Percentiles rank a stretch among this genome's conserved stretches.
These are phyloP conservation scores for Suhomyces guaymorum DNA, from an alignment of 1,139 yeast genomes.

Conservation along the genomic window DNA sequence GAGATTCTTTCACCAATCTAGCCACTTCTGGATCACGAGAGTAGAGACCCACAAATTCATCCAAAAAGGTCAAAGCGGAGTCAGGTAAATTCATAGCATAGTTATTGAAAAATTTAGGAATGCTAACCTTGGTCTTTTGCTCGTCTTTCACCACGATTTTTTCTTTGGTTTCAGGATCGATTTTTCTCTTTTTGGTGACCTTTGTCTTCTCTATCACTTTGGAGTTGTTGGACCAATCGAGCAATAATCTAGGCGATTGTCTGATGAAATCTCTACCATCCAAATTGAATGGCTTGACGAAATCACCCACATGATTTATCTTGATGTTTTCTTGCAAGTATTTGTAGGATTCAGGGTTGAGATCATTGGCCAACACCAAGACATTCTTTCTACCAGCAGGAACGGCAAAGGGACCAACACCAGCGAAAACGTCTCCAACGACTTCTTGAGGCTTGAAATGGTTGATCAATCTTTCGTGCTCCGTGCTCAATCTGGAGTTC, in stretches of 20 bases:
- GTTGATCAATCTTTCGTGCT: conserved; percentile 78
- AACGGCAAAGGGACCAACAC: conserved; percentile 97
- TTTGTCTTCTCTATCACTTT: conserved; percentile 31
- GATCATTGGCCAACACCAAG: conserved; percentile 85
- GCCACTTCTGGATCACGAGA: conserved; percentile 36
- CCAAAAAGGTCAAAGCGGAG: conserved; percentile 82
- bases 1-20: conserved; percentile 29
- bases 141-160: conserved; percentile 24
- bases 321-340: conserved; percentile 66
- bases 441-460: conserved; percentile 65
- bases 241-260: conserved; percentile 54
- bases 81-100: conserved; percentile 97
- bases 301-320: conserved; percentile 60
- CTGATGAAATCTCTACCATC: conserved; percentile 85
- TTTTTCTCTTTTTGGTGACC: conserved; percentile 35
- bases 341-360: conserved; percentile 83
- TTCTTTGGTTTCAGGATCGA: conserved; percentile 23
- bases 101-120: conserved; percentile 68
- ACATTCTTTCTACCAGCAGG: conserved; percentile 90
- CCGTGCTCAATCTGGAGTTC: conserved; percentile 94
- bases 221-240: conserved; percentile 33
- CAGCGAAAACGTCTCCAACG: conserved; percentile 95
- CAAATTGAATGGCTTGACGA: conserved; percentile 64
- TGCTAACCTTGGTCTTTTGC: conserved; percentile 30
- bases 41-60: conserved; percentile 74